Percentiles rank a stretch among this genome's conserved stretches.
phyloP scores from a whole-genome alignment of 805 yeast species.

The Saturnispora sekii region DNA sequence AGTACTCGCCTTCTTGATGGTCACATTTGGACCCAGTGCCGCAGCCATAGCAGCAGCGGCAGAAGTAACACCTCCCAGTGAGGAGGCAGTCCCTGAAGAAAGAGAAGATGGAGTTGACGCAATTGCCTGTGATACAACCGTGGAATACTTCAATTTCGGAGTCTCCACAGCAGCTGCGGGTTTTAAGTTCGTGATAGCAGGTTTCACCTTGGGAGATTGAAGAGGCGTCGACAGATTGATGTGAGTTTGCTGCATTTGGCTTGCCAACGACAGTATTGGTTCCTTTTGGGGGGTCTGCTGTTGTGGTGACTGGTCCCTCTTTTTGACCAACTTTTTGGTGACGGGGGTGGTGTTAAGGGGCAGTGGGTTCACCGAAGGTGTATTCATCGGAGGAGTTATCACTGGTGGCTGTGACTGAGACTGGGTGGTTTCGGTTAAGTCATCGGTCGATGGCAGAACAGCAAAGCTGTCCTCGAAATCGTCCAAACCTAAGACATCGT shows the following conservation, averaged over 20 bases:
- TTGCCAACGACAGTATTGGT: slow-evolving; percentile 6
- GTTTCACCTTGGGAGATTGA: neutral
- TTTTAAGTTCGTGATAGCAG: slow-evolving; percentile 1
- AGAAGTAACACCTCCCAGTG: too few relatives aligned
- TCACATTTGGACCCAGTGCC: too few relatives aligned
- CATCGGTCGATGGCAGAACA: slow-evolving; percentile 4
- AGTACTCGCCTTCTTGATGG: neutral
- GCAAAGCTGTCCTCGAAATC: slow-evolving; percentile 25
- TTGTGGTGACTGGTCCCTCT: slow-evolving; percentile 2
- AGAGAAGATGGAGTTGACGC: neutral
- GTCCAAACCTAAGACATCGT: slow-evolving; percentile 73
- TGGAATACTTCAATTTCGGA: slow-evolving; percentile 6
- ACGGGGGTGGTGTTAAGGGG: neutral
- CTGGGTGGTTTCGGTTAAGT: slow-evolving; percentile 2
- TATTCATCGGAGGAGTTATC: too few relatives aligned
- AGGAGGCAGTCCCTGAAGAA: too few relatives aligned
- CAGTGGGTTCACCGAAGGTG: neutral
- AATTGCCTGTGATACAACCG: slow-evolving; percentile 6
- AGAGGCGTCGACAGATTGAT: slow-evolving; percentile 15
- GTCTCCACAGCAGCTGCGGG: slow-evolving; percentile 7
- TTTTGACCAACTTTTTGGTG: slow-evolving; percentile 2
- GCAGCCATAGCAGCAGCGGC: too few relatives aligned
- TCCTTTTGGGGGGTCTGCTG: slow-evolving; percentile 1
- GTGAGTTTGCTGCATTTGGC: slow-evolving; percentile 18
- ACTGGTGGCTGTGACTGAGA: slow-evolving; percentile 8